Conservation (phyloP, 106 monocot species). For the Agapanthus africanus region DNA sequence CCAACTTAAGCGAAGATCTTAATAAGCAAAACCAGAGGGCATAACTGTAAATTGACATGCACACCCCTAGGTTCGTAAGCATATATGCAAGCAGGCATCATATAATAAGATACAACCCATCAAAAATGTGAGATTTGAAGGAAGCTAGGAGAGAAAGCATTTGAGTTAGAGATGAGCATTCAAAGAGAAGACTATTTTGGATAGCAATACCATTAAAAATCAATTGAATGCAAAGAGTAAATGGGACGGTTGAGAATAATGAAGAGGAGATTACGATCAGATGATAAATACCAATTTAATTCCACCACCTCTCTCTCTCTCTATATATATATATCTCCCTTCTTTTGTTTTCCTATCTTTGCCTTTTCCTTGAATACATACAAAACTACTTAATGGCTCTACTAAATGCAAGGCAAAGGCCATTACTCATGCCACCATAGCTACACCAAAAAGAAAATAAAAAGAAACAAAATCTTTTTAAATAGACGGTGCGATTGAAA, state of each 20-base stretch:
- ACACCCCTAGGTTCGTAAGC: neutral
- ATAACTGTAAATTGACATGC: neutral
- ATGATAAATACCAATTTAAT: slow-evolving; percentile 40
- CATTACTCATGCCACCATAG: slow-evolving; percentile 6
- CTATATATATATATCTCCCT: no score
- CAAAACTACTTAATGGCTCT: slow-evolving; percentile 15
- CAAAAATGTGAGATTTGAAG: neutral
- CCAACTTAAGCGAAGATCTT: no score
- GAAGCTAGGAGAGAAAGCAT: neutral
- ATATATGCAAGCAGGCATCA: slow-evolving; percentile 3
- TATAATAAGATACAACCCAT: neutral
- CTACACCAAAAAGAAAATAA: neutral
- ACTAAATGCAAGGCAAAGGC: slow-evolving; percentile 21
- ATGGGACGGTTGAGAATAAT: slow-evolving; percentile 45
- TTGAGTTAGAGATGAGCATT: slow-evolving; percentile 21
- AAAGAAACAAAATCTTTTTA: no score
- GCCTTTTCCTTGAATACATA: slow-evolving; percentile 13
- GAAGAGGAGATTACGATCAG: slow-evolving; percentile 24
- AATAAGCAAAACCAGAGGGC: no score
- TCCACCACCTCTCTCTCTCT: slow-evolving; percentile 1
- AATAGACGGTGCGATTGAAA: no score
- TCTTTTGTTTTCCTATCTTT: neutral
- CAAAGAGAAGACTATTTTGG: slow-evolving; percentile 8
- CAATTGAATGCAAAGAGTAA: slow-evolving; percentile 35
- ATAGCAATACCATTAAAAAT: slow-evolving; percentile 19